Evolutionary conservation across 2,329 filamentous ascomycete species (phyloP).

Genomic region (Huntiella savannae): DNA sequence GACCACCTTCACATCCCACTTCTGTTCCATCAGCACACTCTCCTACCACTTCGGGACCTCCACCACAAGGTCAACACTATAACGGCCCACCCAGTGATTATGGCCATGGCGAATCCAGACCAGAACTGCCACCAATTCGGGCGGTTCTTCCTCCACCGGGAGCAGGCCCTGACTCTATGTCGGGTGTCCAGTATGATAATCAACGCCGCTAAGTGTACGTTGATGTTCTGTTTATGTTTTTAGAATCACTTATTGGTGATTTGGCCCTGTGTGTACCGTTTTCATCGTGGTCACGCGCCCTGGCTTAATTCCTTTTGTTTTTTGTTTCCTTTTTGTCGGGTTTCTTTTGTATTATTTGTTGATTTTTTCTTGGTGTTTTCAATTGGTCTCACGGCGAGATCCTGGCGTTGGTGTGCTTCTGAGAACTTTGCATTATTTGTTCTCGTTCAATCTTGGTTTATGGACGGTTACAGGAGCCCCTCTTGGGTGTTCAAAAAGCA

Average conservation of each 20-base stretch:
- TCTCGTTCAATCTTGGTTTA: neutral
- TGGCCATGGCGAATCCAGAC: conserved; percentile 20
- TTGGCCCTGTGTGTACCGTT: neutral
- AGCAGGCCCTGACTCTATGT: conserved; percentile 40
- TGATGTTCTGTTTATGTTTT: neutral
- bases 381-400: conserved; percentile 1
- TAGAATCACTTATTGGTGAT: too few relatives aligned
- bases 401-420: neutral
- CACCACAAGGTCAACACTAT: conserved; percentile 17
- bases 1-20: conserved; percentile 6
- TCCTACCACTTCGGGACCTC: conserved; percentile 14
- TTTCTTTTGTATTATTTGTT: neutral
- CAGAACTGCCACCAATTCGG: conserved; percentile 23
- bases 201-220: conserved; percentile 6
- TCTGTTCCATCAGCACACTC: conserved; percentile 16
- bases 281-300: neutral
- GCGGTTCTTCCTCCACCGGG: conserved; percentile 22
- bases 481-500: neutral
- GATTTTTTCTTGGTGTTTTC: conserved; percentile 5
- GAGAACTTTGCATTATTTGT: neutral
- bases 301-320: neutral
- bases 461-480: neutral
- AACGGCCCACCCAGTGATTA: neutral
- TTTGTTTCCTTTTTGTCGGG: conserved; percentile 3
- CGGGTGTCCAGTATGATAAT: conserved; percentile 41